Base-by-base conservation (phyloP, 371 early-diverging fungal genomes). In the Actinomortierella ambigua region DNA sequence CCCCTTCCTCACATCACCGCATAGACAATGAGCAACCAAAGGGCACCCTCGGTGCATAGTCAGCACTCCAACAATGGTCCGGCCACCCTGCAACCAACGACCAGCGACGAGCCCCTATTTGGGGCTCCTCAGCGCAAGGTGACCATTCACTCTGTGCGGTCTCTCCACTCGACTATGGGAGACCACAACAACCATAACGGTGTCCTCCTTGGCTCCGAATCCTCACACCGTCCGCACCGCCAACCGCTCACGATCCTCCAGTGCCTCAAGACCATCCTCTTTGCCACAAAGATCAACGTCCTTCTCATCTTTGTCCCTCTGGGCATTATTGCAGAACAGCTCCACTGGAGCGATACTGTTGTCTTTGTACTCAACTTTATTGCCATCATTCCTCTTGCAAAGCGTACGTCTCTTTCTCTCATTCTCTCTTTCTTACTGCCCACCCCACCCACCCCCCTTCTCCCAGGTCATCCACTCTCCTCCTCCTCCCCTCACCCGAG, bases 341-440 rank as follows among this genome's bases (percentile, higher is more conserved):
- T 88, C n/a, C 76, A 82, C 9, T 93, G 92, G 87, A 69, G 81
- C 4, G 81, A 86, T 8, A 82, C 87, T 4, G 64, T 85, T 0
- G 80, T 85, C 1, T 97, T 97, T 64, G 55, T 86, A 18, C 77
- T 94, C 59, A 97, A 97, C 80, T 94, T 95, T 51, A 80, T 94
- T 28, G 95, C 95, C 15, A 92, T 97, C 54, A 69, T 97, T 20
- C 95, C 95, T 3, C 75, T 96, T 39, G 95, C 95, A 24, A 93
- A 92, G 53, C 47, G 75, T 75, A 68, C 48, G 62, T 44, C 15
- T 22, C 46, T 51, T 18, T 22, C 42, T 41, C 11, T 41, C n/a
- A n/a, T n/a, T 23, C 14, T 50, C 11, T 50, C 17, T 28, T 42
- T 24, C 28, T 34, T 34, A 15, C 28, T 39, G 23, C 39, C 29